phyloP scores from a whole-genome alignment of 306 rosid species.

The Acacia confusa region DNA sequence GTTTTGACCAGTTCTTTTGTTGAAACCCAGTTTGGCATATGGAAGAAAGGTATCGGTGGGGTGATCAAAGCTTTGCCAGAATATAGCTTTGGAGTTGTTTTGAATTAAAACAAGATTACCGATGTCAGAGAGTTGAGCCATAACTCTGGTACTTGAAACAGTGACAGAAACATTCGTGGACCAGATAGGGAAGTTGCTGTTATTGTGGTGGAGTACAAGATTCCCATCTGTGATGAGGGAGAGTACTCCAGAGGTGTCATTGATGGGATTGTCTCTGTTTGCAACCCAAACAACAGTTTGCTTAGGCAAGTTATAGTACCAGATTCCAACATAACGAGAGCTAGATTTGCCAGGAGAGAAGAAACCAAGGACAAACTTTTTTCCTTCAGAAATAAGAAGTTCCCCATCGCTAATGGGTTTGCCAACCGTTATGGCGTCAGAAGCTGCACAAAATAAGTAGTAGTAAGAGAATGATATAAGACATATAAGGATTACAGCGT shows the following conservation, averaged over 20 bases:
- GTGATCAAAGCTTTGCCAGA: not conserved
- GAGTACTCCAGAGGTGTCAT: conserved; percentile 9
- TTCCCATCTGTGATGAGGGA: conserved; percentile 35
- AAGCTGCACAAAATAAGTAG: not conserved
- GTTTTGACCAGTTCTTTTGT: conserved; percentile 11
- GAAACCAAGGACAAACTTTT: not conserved
- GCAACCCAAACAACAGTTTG: not conserved
- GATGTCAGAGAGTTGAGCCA: not conserved
- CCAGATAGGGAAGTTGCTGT: conserved; percentile 29
- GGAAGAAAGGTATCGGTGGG: not conserved
- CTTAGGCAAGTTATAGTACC: not conserved
- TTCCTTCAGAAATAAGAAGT: not conserved
- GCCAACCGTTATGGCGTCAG: not conserved
- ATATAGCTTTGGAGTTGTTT: not conserved
- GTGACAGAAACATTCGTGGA: conserved; percentile 22
- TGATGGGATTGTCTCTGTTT: not conserved
- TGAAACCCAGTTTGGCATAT: conserved; percentile 7
- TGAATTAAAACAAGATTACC: not conserved
- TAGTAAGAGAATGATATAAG: not conserved
- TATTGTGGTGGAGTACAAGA: conserved; percentile 21
- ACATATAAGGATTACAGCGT: not conserved
- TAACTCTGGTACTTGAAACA: not conserved
- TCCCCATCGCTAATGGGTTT: not conserved
- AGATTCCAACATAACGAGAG: not conserved
- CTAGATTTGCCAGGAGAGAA: not conserved